A percentile compares a stretch with the other conserved stretches of the same genome.
Evolutionary conservation across 805 yeast genomes (phyloP).

Genomic region (Candida germanica): DNA sequence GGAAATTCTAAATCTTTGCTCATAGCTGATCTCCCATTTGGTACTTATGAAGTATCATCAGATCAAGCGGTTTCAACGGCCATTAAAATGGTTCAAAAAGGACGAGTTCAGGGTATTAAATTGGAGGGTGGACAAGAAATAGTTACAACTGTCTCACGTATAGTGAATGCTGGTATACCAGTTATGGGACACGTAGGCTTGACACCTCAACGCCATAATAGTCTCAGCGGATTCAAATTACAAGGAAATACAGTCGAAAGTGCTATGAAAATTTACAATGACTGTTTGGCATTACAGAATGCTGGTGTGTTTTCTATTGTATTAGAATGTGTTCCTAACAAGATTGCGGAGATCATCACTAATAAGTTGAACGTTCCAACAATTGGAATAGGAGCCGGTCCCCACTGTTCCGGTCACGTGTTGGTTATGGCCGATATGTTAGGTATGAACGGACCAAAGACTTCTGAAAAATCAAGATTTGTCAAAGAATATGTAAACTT

Average conservation of each 20-base stretch:
- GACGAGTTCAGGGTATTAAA: slow-evolving; percentile 71
- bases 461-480: slow-evolving; percentile 58
- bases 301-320: slow-evolving; percentile 78
- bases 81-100: slow-evolving; percentile 48
- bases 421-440: slow-evolving; percentile 81
- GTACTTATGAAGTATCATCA: slow-evolving; percentile 66
- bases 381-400: slow-evolving; percentile 96
- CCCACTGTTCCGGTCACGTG: slow-evolving; percentile 81
- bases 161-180: slow-evolving; percentile 75
- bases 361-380: slow-evolving; percentile 64
- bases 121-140: slow-evolving; percentile 77
- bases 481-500: slow-evolving; percentile 66
- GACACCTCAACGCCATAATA: slow-evolving; percentile 81
- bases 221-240: slow-evolving; percentile 82
- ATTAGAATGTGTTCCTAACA: slow-evolving; percentile 82
- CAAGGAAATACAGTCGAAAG: slow-evolving; percentile 64
- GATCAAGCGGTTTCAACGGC: slow-evolving; percentile 63
- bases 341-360: slow-evolving; percentile 65
- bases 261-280: slow-evolving; percentile 57
- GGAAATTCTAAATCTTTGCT: slow-evolving; percentile 65
- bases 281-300: slow-evolving; percentile 65
- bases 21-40: slow-evolving; percentile 87
- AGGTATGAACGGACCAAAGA: slow-evolving; percentile 61
- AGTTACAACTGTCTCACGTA: slow-evolving; percentile 47
- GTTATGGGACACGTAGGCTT: slow-evolving; percentile 90